Conservation (phyloP, 2,329 filamentous ascomycete genomes). For the Xylaria sp. region DNA sequence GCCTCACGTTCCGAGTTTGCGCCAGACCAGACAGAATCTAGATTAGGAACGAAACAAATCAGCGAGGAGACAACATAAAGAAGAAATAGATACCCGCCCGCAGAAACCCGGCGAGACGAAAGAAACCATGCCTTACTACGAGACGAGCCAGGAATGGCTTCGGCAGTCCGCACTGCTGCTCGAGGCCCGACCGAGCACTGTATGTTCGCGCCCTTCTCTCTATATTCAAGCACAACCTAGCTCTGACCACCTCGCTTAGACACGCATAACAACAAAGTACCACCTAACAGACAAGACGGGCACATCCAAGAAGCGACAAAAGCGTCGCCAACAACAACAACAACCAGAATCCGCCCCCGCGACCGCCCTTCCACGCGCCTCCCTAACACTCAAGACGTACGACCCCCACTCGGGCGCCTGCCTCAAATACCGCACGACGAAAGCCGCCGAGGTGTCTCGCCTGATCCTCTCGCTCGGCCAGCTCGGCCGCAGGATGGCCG, state of each 20-base stretch:
- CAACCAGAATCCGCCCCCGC: conserved; percentile 35
- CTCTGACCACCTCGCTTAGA: conserved; percentile 72
- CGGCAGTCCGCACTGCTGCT: conserved; percentile 86
- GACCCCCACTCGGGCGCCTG: conserved; percentile 83
- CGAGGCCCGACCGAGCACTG: conserved; percentile 84
- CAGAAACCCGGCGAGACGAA: neutral
- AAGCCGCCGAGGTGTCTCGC: conserved; percentile 88
- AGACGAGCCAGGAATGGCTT: conserved; percentile 89
- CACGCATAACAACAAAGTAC: conserved; percentile 93
- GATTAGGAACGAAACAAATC: neutral
- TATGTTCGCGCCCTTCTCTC: too few relatives aligned
- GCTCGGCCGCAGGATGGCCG: conserved; percentile 76
- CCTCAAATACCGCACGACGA: conserved; percentile 91
- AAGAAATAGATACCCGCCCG: neutral
- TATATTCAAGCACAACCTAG: too few relatives aligned
- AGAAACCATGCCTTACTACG: conserved; percentile 79
- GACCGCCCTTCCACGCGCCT: conserved; percentile 63
- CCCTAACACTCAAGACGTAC: conserved; percentile 87
- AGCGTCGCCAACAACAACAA: conserved; percentile 33
- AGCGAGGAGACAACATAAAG: neutral
- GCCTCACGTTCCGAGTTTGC: neutral
- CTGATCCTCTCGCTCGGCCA: conserved; percentile 80
- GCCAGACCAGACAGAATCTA: neutral
- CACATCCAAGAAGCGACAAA: conserved; percentile 43
- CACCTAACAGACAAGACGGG: conserved; percentile 64